Evolutionary conservation across 371 early-diverging fungal genomes (phyloP), one percentile per base, ranked within the genome.

Genomic region (Rhizopus stolonifer): DNA sequence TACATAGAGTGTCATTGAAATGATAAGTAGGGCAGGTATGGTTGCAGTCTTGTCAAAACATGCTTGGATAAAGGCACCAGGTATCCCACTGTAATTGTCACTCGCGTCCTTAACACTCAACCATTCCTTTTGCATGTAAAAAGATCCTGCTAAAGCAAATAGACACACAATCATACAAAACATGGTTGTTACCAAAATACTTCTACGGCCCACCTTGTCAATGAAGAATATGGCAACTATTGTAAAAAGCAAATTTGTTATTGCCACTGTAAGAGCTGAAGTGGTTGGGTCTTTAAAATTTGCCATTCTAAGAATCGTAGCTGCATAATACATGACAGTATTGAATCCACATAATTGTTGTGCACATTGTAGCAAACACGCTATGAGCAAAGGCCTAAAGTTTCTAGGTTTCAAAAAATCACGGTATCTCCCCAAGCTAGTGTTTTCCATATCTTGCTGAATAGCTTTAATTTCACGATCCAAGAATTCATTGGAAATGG

Each of bases 291-390:
- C 58, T n/a, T 72, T 67, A 54, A 83, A 82, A 2, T 83, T 81
- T 6, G 84, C 74, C 80, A 81, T 85, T 21, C 13, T 72, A 17
- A 87, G 54, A 39, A 85, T 81, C 8, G 83, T 82, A 0, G 82
- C 83, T 17, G 84, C 82, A 58, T 84, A 87, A 50, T 85, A 87
- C 82, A 85, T 87, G 40, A 81, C 84, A 1, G 82, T 79, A 55
- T 87, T 85, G 64, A 87, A 83, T 33, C 85, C 85, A n/a, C 71
- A 78, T 1, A 87, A 61, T 55, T 87, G 85, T 50, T 85, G 87
- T 48, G 81, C 74, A 11, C 77, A 67, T 60, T 84, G 83, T 44
- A 85, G 49, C 4, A 75, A 64, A 58, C 80, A 79, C 1, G 83
- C 84, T 55, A 84, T 80, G 13, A 85, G 69, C 36, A 85, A 49